phyloP scores from a whole-genome alignment of 805 yeast species.

The Candida coquimbonensis region DNA sequence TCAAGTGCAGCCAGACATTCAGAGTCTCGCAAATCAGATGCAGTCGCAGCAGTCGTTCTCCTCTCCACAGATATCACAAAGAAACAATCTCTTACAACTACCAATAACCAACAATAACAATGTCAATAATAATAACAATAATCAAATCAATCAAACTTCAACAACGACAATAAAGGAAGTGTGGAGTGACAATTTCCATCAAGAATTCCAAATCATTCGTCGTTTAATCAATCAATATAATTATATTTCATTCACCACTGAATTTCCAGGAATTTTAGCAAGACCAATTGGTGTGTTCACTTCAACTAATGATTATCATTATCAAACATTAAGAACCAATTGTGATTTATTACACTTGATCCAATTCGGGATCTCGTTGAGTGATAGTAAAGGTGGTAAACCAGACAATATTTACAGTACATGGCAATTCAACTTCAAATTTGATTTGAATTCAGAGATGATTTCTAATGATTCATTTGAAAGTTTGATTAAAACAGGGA shows the following conservation, averaged over 20 bases:
- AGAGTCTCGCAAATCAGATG: slow-evolving; percentile 6
- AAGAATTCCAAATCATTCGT: slow-evolving; percentile 58
- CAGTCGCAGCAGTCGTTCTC: not conserved
- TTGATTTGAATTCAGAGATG: slow-evolving; percentile 75
- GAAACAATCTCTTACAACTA: slow-evolving; percentile 6
- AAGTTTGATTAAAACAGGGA: slow-evolving; percentile 71
- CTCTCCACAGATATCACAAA: not conserved
- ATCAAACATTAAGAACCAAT: slow-evolving; percentile 88
- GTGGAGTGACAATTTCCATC: slow-evolving; percentile 63
- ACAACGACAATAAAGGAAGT: slow-evolving; percentile 58
- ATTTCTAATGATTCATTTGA: slow-evolving; percentile 80
- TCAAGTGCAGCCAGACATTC: slow-evolving; percentile 13
- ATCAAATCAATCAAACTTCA: slow-evolving; percentile 10
- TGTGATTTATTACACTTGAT: slow-evolving; percentile 81
- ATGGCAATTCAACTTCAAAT: slow-evolving; percentile 95
- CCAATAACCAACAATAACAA: slow-evolving; percentile 12
- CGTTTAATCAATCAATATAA: slow-evolving; percentile 50
- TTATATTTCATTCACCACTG: slow-evolving; percentile 71
- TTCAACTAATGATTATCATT: slow-evolving; percentile 87
- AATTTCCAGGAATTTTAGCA: slow-evolving; percentile 93
- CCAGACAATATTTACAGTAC: slow-evolving; percentile 66
- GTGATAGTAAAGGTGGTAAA: slow-evolving; percentile 61
- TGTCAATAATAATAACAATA: slow-evolving; percentile 13
- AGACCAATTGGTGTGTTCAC: slow-evolving; percentile 93
- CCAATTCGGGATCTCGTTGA: slow-evolving; percentile 75